These are phyloP conservation scores for Ilex asprella DNA, from an alignment of 257 asterid genomes.

Conservation along the genomic window DNA sequence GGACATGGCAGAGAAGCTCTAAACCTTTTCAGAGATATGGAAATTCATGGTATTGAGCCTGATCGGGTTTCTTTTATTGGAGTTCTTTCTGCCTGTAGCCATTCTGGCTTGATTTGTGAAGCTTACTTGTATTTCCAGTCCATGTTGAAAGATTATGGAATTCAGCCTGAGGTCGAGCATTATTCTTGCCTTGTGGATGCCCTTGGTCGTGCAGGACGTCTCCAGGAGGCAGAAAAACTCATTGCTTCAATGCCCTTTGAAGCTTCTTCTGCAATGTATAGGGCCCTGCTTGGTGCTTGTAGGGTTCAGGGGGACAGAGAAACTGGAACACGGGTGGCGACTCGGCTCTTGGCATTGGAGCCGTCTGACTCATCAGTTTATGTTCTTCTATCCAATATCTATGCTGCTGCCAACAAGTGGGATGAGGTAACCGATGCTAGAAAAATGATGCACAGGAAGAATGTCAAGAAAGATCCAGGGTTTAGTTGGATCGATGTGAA, in stretches of 20 bases:
- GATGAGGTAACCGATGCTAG: neutral
- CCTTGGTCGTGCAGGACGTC: neutral
- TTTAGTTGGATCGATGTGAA: neutral
- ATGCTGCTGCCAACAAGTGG: neutral
- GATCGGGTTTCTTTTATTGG: neutral
- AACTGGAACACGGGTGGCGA: neutral
- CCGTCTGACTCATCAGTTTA: neutral
- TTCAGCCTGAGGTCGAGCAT: neutral
- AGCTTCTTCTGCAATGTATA: neutral
- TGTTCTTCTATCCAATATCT: neutral
- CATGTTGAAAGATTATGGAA: neutral
- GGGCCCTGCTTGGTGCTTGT: neutral
- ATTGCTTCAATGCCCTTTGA: neutral
- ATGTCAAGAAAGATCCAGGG: neutral
- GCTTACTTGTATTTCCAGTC: neutral
- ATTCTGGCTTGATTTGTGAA: neutral
- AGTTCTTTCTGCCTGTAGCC: neutral
- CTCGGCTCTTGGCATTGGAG: neutral
- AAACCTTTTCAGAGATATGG: neutral
- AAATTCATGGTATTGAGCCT: neutral
- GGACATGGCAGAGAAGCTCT: neutral
- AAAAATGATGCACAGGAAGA: neutral
- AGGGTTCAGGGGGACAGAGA: neutral
- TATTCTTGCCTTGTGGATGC: neutral
- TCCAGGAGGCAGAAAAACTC: neutral